Evolutionary conservation across 106 monocot species (phyloP).

Genomic region (Dioscorea dumetorum): DNA sequence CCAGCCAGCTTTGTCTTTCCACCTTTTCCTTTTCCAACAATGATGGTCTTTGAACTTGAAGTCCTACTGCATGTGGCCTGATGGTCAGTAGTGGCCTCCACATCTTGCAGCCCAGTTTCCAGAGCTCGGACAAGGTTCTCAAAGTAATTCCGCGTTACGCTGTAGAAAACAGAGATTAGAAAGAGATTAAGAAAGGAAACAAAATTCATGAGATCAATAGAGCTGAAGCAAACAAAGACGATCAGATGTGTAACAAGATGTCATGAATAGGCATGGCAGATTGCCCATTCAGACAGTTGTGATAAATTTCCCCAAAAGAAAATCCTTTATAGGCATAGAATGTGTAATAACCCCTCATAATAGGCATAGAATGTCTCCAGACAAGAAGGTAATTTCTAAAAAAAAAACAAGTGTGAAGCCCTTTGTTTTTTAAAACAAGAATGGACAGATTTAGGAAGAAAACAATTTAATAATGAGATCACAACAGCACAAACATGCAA

Average conservation of each 20-base stretch:
- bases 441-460: too few species aligned
- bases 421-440: too few species aligned
- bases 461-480: too few species aligned
- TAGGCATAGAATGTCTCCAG: too few species aligned
- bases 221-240: background rate
- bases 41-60: conserved; percentile 8
- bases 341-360: too few species aligned
- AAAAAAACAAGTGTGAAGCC: too few species aligned
- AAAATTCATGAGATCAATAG: background rate
- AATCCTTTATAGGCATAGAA: too few species aligned
- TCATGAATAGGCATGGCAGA: too few species aligned
- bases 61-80: background rate
- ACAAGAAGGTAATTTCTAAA: too few species aligned
- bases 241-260: background rate
- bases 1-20: background rate
- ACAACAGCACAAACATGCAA: too few species aligned
- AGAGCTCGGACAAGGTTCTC: conserved; percentile 31
- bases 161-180: background rate
- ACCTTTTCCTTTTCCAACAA: conserved; percentile 15
- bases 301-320: too few species aligned
- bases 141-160: conserved; percentile 23
- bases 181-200: background rate
- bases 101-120: conserved; percentile 11
- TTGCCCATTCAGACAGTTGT: background rate
- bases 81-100: background rate